Evolutionary conservation across 139 green algal genomes (phyloP), one percentile per base, ranked within the genome.

Genomic region (Coelastrella sp.): DNA sequence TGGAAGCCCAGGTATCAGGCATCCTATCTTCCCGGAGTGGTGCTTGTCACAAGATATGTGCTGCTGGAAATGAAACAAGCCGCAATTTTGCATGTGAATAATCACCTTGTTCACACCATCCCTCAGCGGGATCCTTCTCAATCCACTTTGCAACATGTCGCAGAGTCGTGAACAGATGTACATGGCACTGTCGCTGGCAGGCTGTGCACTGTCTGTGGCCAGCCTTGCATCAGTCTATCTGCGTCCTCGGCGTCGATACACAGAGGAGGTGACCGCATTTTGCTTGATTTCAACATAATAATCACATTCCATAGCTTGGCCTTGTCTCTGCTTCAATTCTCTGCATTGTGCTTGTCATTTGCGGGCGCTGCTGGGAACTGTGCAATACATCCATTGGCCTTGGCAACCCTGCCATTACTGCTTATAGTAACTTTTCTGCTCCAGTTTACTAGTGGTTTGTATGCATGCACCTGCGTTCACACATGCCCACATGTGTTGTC

Each of bases 191-290:
- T 53, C 37, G 30, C 11, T 41, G 11, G 67, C 67, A 32, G 67
- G 34, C 11, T 50, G 34, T 53, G 67, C 34, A 23, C 67, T 77
- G 37, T 77, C 67, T 17, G 37, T 77, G 17, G 67, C 67, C 40
- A 79, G 71, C 71, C 71, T 79, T 50, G 41, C 71, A 79, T 62
- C 71, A 15, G 73, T 48, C 6, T 81, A 81, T 50, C 73, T 81
- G 50, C 27, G 41, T 35, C 73, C 73, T 6, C 48, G 73, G 5
- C 25, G 73, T 35, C 48, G 73, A 17, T 81, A 81, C 51, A 35
- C 43, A 37, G 72, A 62, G 43, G 43, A 79, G 72, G 72, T 79
- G 6, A n/a, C 43, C 27, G 34, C 41, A 21, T n/a, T 21, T 30
- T 30, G 17, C n/a, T 37, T 48, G 32, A n/a, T n/a, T n/a, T n/a